Base-by-base conservation (phyloP, 345 rosid species). In the Populus ilicifolia region DNA sequence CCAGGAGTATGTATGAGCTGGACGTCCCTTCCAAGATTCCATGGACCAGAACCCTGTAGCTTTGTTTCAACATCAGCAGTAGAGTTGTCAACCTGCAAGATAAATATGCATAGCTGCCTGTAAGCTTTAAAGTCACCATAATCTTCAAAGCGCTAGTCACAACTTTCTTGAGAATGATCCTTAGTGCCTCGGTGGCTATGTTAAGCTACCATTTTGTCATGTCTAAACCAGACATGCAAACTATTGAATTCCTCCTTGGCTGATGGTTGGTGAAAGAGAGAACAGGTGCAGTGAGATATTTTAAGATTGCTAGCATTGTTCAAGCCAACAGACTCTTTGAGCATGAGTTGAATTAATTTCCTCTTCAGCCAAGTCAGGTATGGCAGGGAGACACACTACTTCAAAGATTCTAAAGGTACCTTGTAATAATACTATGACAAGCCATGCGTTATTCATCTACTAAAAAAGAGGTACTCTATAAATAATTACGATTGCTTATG, bases 1-100 rank as follows among this genome's bases (percentile, higher is more conserved):
- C 93, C 91, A 1, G 93, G 90, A 67, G 88, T 80, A 75, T 87
- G 91, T 77, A 90, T 80, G 78, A 90, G 93, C 77, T 79, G 82
- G 8, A 90, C 33, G 70, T 85, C 89, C 33, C 77, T 80, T 27
- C 82, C 73, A 68, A 88, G 80, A 70, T 74, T 87, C 93, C 93
- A 90, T 39, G 93, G 89, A 68, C 93, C 91, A n/a, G 82, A 80
- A 71, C 91, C 91, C 74, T 87, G 86, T 64, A 90, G 86, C 84
- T 88, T 90, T 56, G 80, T 82, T 84, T 90, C 90, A 18, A 87
- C 86, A 81, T 90, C 90, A 79, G 69, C 16, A 59, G 90, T 90
- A 59, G 82, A 70, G 70, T 41, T 69, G 82, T 84, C 81, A 33
- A 88, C 87, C 93, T 90, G 59, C 64, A 77, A 73, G 66, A 56